Evolutionary conservation across 1,284 basidiomycete species (phyloP), one percentile per base, ranked within the genome.

Genomic region (Trichosporon inkin): DNA sequence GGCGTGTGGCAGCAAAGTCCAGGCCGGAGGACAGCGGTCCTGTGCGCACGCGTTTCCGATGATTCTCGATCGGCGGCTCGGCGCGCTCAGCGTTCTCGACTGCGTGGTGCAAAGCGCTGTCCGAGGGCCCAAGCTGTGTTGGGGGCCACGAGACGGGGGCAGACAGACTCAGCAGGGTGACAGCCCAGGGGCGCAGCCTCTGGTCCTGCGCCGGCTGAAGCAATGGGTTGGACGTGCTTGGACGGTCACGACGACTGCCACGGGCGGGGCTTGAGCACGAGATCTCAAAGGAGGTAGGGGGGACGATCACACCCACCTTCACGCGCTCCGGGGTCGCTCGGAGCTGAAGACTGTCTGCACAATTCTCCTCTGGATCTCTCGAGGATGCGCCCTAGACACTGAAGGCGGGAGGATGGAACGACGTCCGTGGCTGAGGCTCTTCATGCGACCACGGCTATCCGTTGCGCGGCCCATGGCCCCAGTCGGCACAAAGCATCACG

Each of bases 61-160:
- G 44, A 49, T 49, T 49, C 44, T 49, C 5, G 44, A 49, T 49
- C 44, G 14, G 44, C 44, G 16, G 44, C 10, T 49, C 44, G 24
- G 44, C 8, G 44, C 28, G 22, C 22, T 14, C 16, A 8, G 24
- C 44, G 44, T 49, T 49, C 16, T 32, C 44, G 24, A 32, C 28
- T 22, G 28, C 16, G 44, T 32, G 14, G 44, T n/a, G 24, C 44
- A 14, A 13, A 16, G 41, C 3, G 41, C 44, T 16, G 44, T 49
- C 16, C 22, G 28, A 49, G 24, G 24, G 44, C n/a, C 22, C 44
- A 24, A 14, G 6, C 14, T n/a, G 22, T 5, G 22, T 22, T 6
- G 14, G 44, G 16, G 24, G 24, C 22, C 22, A n/a, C 10, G 44
- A 32, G 14, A 10, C 22, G 44, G 8, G 28, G 5, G 6, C 22